Conservation (phyloP, 208 protist species). For the Kentomonas sorsogonicus region DNA sequence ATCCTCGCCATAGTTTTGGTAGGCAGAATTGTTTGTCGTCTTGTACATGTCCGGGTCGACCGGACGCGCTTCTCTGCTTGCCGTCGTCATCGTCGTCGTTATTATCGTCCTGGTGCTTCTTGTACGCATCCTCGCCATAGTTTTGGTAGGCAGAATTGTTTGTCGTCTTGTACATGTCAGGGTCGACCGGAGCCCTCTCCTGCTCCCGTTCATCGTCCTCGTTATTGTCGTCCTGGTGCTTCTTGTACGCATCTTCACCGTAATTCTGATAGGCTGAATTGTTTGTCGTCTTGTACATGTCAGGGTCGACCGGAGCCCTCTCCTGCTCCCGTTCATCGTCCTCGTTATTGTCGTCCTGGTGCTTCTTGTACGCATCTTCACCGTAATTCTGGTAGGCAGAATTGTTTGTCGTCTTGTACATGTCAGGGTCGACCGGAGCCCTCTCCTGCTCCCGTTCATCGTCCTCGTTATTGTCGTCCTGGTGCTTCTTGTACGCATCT, state of each 20-base stretch:
- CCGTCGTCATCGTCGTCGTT: background rate
- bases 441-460: slow-evolving; percentile 7
- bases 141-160: slow-evolving; percentile 15
- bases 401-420: slow-evolving; percentile 2
- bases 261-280: slow-evolving; percentile 19
- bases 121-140: too few relatives aligned
- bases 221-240: slow-evolving; percentile 12
- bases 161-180: slow-evolving; percentile 11
- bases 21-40: slow-evolving; percentile 16
- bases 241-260: slow-evolving; percentile 8
- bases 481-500: slow-evolving; percentile 12
- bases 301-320: slow-evolving; percentile 21
- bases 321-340: slow-evolving; percentile 9
- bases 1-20: too few relatives aligned
- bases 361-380: slow-evolving; percentile 3
- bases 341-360: slow-evolving; percentile 15
- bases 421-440: background rate
- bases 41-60: slow-evolving; percentile 19
- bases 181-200: background rate
- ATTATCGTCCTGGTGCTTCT: too few relatives aligned
- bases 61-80: background rate
- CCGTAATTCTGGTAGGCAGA: slow-evolving; percentile 26
- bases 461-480: slow-evolving; percentile 1
- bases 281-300: slow-evolving; percentile 31
- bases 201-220: background rate